Evolutionary conservation across 2,329 filamentous ascomycete species (phyloP), one percentile per base, ranked within the genome.

Genomic region (Huntiella bhutanensis): DNA sequence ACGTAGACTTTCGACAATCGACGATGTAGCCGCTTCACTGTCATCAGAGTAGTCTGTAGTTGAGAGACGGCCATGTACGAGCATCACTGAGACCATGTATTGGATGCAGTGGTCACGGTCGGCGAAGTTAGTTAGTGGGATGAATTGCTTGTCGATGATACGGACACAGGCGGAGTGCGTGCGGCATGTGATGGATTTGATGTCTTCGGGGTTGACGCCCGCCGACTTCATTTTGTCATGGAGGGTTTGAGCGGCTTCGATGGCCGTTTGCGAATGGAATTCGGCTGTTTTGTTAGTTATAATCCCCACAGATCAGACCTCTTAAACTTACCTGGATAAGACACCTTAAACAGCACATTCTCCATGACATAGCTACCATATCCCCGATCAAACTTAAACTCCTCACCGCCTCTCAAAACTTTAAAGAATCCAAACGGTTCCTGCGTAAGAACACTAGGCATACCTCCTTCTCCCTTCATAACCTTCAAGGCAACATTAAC

Each of bases 361-460:
- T 98, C 91, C 91, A 98, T 98, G 54, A 98, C 91, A 64, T 98
- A 98, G 71, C 82, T 93, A 60, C 87, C 88, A 60, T 98, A 98
- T 49, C 80, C 77, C 52, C 91, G 79, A 71, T 96, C 88, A 73
- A 95, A 98, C 63, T 86, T 70, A 62, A 98, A 98, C 65, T 83
- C 83, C 58, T 92, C 85, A 66, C 86, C 86, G 69, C 87, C 84
- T 73, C 96, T 98, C 53, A 92, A 75, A 53, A 96, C 87, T 60
- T 98, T 91, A 67, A 98, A 98, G 75, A 96, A 98, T 50, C 91
- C 91, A 91, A 91, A 98, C 49, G 79, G 78, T 34, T 86, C 86
- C 7, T 88, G 86, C 42, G 85, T 91, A 50, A 98, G 77, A 38
- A 96, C 87, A 5, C 87, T 95, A 45, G 87, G 85, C 48, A 98